Base-by-base conservation (phyloP, 352 stramenopile species). In the Sclerospora graminicola region DNA sequence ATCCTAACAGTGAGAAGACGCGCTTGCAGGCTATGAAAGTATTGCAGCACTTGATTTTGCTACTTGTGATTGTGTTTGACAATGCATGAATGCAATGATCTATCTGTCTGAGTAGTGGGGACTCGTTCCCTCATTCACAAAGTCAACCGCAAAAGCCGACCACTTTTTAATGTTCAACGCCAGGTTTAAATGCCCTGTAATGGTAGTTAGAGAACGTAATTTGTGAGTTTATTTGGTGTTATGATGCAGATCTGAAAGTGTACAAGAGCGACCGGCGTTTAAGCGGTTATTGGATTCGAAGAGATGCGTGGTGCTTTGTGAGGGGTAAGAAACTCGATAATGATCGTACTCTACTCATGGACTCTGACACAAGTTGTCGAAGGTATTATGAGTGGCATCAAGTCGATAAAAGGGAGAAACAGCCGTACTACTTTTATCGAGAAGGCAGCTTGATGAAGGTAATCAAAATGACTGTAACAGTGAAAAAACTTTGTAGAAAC, bases 351-450 rank as follows among this genome's bases (percentile, higher is more conserved):
- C n/a, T 8, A 4, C 18, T 42, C 9, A 26, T 38, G 21, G 18
- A 40, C 1, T 29, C 13, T 33, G 30, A 45, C 15, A 9, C 9
- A 5, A n/a, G 1, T 54, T 26, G 20, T 15, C 21, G 7, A 18
- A 83, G 70, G 6, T 95, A 95, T 51, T 96, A 94, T 48, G 86
- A 96, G 46, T 96, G 86, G 86, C 79, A 91, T 27, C 76, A 90
- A 49, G 56, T 95, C 10, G 62, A 80, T 48, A 94, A 89, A 59
- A 66, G 66, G 13, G 75, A 88, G 41, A 95, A 93, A 50, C 86
- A 96, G 44, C 86, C 86, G 21, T 95, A 93, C 64, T 96, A 95
- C 40, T 75, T 94, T 37, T 70, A 85, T 27, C 66, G 60, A 23
- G 60, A 68, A 2, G 49, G 47, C 2, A 41, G 37, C 0, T 52